Evolutionary conservation across 805 yeast genomes (phyloP), one percentile per base, ranked within the genome.

Genomic region (Yamadazyma akitaensis): DNA sequence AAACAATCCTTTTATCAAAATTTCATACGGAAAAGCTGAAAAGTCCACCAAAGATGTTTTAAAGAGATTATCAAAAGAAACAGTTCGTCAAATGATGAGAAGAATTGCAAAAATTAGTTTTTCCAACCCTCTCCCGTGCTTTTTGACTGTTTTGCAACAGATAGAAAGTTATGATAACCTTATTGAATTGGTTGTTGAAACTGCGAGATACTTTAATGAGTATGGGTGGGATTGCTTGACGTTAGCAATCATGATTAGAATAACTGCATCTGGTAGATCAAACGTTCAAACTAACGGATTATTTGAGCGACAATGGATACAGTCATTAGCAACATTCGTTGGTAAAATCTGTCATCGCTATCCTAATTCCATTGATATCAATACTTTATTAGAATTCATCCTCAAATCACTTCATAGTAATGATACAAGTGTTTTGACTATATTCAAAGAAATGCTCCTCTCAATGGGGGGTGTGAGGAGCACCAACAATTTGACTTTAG

Each of bases 101-200:
- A 73, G 80, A 39, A 67, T 92, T 19, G 85, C 95, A 0, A 82
- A 83, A 53, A 72, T 88, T 11, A 77, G 90, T 17, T 82, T 80
- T 49, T 67, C 85, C 1, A 88, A 88, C 60, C 97, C 98, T 1
- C 60, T 90, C 16, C 85, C 95, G 2, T 80, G 90, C 12, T 78
- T 91, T 37, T 67, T 79, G 18, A 83, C 87, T 0, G 75, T 88
- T 39, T 72, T 91, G 10, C 80, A 81, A 39, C 97, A 89, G 59
- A 81, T 92, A 52, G 98, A 92, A 63, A 88, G 94, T 68, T 92
- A 92, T 60, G 96, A 86, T 59, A 92, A 92, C 59, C 77, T 92
- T 51, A 85, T 84, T 38, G 82, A 80, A 33, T 71, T 92, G 47
- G 81, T 92, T 6, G 90, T 88, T 9, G 84, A 84, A 40, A 80